These are phyloP conservation scores for Ogataea pini DNA, from an alignment of 805 yeast species.

Conservation along the genomic window DNA sequence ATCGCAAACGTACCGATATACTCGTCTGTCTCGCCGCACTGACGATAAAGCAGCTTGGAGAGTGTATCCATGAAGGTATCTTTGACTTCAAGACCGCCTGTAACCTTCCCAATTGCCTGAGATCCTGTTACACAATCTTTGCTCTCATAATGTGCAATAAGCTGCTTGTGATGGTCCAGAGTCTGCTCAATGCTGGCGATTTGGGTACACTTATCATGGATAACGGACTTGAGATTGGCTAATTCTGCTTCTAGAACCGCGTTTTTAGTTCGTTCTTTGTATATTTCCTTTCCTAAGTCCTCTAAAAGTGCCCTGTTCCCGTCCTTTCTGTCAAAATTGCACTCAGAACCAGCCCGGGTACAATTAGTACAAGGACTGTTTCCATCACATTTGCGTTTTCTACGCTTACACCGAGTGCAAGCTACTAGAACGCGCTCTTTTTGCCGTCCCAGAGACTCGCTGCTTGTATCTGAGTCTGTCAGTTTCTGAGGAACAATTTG, in stretches of 20 bases:
- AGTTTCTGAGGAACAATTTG: not conserved
- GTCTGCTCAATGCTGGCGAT: not conserved
- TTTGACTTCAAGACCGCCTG: not conserved
- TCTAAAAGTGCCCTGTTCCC: not conserved
- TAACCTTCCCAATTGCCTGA: not conserved
- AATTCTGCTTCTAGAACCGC: slow-evolving; percentile 7
- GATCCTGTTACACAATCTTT: too few species aligned
- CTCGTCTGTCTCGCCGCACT: slow-evolving; percentile 19
- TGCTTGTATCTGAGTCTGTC: not conserved
- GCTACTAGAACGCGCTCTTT: slow-evolving; percentile 22
- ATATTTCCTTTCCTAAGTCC: not conserved
- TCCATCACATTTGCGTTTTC: slow-evolving; percentile 26
- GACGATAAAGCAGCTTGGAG: slow-evolving; percentile 18
- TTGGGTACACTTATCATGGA: slow-evolving; percentile 4
- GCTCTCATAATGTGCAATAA: not conserved
- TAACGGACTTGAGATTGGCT: not conserved
- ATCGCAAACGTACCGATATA: slow-evolving; percentile 29
- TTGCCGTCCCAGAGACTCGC: not conserved
- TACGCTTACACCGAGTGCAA: slow-evolving; percentile 21
- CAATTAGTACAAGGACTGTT: slow-evolving; percentile 18
- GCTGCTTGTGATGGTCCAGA: slow-evolving; percentile 1
- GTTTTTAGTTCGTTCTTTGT: slow-evolving; percentile 3
- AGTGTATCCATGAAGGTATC: slow-evolving; percentile 9
- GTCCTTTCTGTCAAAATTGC: slow-evolving; percentile 12
- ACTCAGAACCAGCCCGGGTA: slow-evolving; percentile 10